Percentiles rank a stretch among this genome's conserved stretches.
These are phyloP conservation scores for Candida gigantensis DNA, from an alignment of 1,139 yeast genomes.

Conservation along the genomic window DNA sequence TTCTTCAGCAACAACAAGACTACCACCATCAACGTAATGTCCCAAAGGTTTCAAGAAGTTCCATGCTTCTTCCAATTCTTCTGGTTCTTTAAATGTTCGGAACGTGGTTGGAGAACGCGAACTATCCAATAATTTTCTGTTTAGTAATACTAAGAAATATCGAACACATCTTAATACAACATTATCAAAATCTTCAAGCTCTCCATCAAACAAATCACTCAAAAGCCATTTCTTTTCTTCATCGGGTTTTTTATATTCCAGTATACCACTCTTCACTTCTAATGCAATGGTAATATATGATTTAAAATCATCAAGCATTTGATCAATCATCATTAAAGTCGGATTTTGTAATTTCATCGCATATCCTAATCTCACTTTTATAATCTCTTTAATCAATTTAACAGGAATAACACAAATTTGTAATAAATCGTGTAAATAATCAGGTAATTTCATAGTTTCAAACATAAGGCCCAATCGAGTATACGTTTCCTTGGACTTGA, in stretches of 20 bases:
- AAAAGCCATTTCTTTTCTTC: slow-evolving; percentile 69
- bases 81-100: slow-evolving; percentile 90
- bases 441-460: slow-evolving; percentile 72
- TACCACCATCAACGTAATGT: slow-evolving; percentile 75
- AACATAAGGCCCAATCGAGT: slow-evolving; percentile 63
- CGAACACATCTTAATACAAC: slow-evolving; percentile 74
- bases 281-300: slow-evolving; percentile 76
- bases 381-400: slow-evolving; percentile 76
- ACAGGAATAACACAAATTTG: slow-evolving; percentile 77
- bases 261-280: slow-evolving; percentile 68
- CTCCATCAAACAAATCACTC: slow-evolving; percentile 63
- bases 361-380: slow-evolving; percentile 71
- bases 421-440: slow-evolving; percentile 66
- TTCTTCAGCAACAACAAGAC: slow-evolving; percentile 78
- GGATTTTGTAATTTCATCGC: slow-evolving; percentile 82
- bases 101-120: slow-evolving; percentile 64
- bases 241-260: slow-evolving; percentile 67
- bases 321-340: slow-evolving; percentile 95
- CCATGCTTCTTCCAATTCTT: slow-evolving; percentile 81
- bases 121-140: slow-evolving; percentile 76
- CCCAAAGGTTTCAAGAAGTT: slow-evolving; percentile 74
- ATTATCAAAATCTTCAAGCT: slow-evolving; percentile 59
- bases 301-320: slow-evolving; percentile 84
- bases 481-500: slow-evolving; percentile 75
- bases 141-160: slow-evolving; percentile 69